A percentile compares a stretch with the other conserved stretches of the same genome.
These are phyloP conservation scores for Collybiopsis confluens DNA, from an alignment of 768 basidiomycete species.

Conservation along the genomic window DNA sequence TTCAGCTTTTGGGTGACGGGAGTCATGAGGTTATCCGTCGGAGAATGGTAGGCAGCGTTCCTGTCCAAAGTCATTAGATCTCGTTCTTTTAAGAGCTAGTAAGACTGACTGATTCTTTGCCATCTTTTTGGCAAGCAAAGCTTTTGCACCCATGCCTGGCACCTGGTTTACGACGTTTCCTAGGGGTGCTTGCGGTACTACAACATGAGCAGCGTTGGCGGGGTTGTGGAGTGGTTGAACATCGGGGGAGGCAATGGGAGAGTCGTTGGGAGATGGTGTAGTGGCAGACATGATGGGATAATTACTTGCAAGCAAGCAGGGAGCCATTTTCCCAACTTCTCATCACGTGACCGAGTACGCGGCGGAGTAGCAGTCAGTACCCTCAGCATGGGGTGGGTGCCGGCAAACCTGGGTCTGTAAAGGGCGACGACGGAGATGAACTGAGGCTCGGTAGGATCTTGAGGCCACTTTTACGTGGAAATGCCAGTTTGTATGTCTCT, in stretches of 20 bases:
- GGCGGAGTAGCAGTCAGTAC: too few relatives aligned
- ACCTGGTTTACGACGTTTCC: constrained; percentile 59
- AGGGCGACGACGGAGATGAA: background rate
- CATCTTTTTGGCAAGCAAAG: constrained; percentile 90
- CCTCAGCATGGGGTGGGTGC: too few relatives aligned
- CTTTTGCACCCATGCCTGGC: constrained; percentile 82
- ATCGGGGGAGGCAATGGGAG: constrained; percentile 47
- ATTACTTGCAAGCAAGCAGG: background rate
- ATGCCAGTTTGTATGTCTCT: background rate
- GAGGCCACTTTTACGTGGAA: constrained; percentile 1
- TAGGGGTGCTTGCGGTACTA: constrained; percentile 75
- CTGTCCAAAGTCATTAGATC: constrained; percentile 33
- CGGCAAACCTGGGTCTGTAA: too few relatives aligned
- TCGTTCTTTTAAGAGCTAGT: background rate
- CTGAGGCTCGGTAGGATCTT: background rate
- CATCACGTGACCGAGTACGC: constrained; percentile 18
- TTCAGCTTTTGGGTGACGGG: constrained; percentile 90
- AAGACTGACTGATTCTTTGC: constrained; percentile 74
- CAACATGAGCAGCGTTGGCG: constrained; percentile 70
- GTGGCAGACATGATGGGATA: constrained; percentile 30
- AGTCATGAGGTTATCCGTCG: constrained; percentile 93
- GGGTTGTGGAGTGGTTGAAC: constrained; percentile 88
- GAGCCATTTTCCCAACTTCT: background rate
- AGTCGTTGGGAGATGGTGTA: constrained; percentile 61
- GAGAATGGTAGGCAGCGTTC: constrained; percentile 86